These are phyloP conservation scores for Paramecium caudatum DNA, from an alignment of 73 alveolate genomes.

Conservation along the genomic window DNA sequence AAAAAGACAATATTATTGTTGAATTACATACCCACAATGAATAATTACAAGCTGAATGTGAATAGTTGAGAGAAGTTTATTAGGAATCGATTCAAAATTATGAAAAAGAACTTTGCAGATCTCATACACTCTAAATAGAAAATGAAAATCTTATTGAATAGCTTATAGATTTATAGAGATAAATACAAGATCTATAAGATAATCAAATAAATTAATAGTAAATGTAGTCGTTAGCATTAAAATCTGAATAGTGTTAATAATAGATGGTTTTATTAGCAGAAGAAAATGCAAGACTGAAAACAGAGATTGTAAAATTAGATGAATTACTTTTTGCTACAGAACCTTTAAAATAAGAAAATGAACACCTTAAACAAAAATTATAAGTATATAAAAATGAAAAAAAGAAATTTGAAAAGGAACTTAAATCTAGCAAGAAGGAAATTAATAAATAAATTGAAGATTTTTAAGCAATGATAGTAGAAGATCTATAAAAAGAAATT, in stretches of 20 bases:
- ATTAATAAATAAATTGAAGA: constrained; percentile 40
- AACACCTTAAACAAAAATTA: not conserved
- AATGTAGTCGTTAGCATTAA: constrained; percentile 31
- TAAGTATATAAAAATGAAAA: not conserved
- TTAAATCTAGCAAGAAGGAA: constrained; percentile 8
- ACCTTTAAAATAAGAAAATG: constrained; percentile 27
- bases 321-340: not conserved
- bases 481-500: constrained; percentile 1
- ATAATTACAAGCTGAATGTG: constrained; percentile 30
- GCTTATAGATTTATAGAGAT: not conserved
- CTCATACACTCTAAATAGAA: not conserved
- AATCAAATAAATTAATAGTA: constrained; percentile 7
- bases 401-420: not conserved
- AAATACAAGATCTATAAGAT: not conserved
- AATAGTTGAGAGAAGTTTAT: not conserved
- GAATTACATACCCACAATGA: not conserved
- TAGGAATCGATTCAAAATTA: constrained; percentile 17
- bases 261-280: not conserved
- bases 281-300: constrained; percentile 25
- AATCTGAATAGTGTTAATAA: constrained; percentile 25
- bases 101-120: constrained; percentile 10
- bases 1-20: constrained; percentile 9
- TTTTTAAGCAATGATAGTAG: not conserved
- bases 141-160: constrained; percentile 18
- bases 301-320: constrained; percentile 25